These are phyloP conservation scores for Takashimella koratensis DNA, from an alignment of 1,284 basidiomycete species.

Conservation along the genomic window DNA sequence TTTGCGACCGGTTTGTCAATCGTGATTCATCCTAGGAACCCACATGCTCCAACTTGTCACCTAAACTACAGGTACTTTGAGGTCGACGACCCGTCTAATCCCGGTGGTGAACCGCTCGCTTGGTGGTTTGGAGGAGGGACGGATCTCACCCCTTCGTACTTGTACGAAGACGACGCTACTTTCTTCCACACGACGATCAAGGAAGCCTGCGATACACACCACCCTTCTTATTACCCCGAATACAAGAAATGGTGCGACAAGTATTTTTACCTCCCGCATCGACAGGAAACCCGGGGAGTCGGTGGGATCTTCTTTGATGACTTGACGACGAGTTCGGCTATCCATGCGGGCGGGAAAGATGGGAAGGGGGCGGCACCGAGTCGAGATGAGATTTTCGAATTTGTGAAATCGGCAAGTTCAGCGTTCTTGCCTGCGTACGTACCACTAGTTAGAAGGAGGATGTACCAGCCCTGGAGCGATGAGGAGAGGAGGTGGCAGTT, in stretches of 20 bases:
- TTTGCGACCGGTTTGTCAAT: slow-evolving; percentile 89
- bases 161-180: slow-evolving; percentile 78
- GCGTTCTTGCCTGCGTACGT: slow-evolving; percentile 85
- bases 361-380: slow-evolving; percentile 38
- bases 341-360: slow-evolving; percentile 25
- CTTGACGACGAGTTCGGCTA: slow-evolving; percentile 51
- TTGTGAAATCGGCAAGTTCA: slow-evolving; percentile 66
- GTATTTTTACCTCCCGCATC: slow-evolving; percentile 93
- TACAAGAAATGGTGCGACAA: slow-evolving; percentile 98
- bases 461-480: slow-evolving; percentile 58
- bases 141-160: slow-evolving; percentile 91
- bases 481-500: slow-evolving; percentile 79
- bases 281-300: slow-evolving; percentile 82
- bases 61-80: slow-evolving; percentile 99
- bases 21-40: slow-evolving; percentile 91
- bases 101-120: slow-evolving; percentile 59
- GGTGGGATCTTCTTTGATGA: slow-evolving; percentile 98
- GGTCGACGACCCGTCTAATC: slow-evolving; percentile 59
- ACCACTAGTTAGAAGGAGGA: slow-evolving; percentile 67
- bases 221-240: slow-evolving; percentile 64
- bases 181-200: slow-evolving; percentile 86
- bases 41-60: slow-evolving; percentile 87
- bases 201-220: slow-evolving; percentile 70
- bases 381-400: slow-evolving; percentile 67
- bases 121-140: slow-evolving; percentile 99